Conservation (phyloP, 371 early-diverging fungal genomes). For the Mortierella sp. region DNA sequence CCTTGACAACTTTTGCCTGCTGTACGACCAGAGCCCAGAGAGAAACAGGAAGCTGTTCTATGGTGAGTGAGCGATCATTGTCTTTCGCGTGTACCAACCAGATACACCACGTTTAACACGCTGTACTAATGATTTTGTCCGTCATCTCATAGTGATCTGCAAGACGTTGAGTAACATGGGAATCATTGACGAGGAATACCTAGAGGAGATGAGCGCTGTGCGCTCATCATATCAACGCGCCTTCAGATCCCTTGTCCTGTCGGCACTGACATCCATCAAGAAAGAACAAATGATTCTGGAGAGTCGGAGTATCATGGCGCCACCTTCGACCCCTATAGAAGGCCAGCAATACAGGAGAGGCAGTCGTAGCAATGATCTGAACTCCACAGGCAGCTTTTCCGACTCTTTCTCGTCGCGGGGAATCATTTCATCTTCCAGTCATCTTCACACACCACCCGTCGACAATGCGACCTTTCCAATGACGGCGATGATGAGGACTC, state of each 20-base stretch:
- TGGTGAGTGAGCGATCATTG: constrained; percentile 68
- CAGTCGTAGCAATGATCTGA: constrained; percentile 17
- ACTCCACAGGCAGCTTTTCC: constrained; percentile 22
- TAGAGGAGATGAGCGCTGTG: constrained; percentile 85
- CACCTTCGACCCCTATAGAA: constrained; percentile 55
- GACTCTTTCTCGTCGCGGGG: constrained; percentile 34
- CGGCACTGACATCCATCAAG: constrained; percentile 81
- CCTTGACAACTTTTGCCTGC: constrained; percentile 86
- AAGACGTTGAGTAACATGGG: constrained; percentile 76
- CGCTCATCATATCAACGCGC: constrained; percentile 86
- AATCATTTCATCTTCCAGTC: constrained; percentile 26
- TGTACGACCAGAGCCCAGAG: constrained; percentile 88
- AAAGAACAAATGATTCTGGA: constrained; percentile 53
- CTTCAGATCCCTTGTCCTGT: constrained; percentile 84
- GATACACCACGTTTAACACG: neutral
- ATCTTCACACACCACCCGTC: constrained; percentile 23
- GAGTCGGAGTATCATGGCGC: constrained; percentile 57
- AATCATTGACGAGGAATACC: constrained; percentile 87
- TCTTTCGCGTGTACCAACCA: neutral
- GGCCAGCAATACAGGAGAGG: constrained; percentile 36
- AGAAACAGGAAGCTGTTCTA: constrained; percentile 88
- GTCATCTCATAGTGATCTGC: constrained; percentile 53
- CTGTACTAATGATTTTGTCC: constrained; percentile 24
- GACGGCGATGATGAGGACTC: constrained; percentile 46
- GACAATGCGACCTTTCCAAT: constrained; percentile 22